A percentile compares a stretch with the other conserved stretches of the same genome.
Evolutionary conservation across 768 basidiomycete species (phyloP).

Genomic region (Boletus patriciae): DNA sequence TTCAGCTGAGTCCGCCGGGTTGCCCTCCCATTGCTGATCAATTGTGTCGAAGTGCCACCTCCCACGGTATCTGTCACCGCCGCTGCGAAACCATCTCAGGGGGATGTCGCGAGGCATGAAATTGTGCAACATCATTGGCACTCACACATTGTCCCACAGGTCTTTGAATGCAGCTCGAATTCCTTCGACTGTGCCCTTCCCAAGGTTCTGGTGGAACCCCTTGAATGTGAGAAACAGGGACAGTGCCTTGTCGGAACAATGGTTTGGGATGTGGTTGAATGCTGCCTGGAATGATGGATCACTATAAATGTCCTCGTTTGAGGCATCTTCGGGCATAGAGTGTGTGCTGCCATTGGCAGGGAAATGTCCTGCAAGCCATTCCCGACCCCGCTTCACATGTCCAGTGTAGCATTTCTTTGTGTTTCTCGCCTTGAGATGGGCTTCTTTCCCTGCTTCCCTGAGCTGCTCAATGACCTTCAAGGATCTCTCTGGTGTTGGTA

Average conservation of each 20-base stretch:
- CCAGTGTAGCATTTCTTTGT: neutral
- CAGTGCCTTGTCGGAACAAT: neutral
- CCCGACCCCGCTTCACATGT: neutral
- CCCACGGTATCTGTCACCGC: too few relatives aligned
- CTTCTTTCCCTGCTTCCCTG: neutral
- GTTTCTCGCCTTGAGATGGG: constrained; percentile 4
- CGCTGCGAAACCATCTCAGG: too few relatives aligned
- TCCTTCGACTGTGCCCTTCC: neutral
- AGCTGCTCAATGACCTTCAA: neutral
- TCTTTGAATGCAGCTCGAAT: too few relatives aligned
- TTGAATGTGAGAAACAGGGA: neutral
- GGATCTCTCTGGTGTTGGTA: neutral
- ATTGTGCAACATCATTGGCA: too few relatives aligned
- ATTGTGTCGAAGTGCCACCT: too few relatives aligned
- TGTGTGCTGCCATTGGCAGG: neutral
- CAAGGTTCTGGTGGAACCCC: constrained; percentile 23
- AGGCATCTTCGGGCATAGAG: neutral
- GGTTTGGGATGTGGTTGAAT: neutral
- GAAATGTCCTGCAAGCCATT: neutral
- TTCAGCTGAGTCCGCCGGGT: too few relatives aligned
- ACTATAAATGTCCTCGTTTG: neutral
- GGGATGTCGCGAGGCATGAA: too few relatives aligned
- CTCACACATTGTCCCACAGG: too few relatives aligned
- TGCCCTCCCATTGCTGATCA: too few relatives aligned
- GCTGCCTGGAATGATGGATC: neutral